Evolutionary conservation across 2,329 filamentous ascomycete species (phyloP).

Genomic region (Tolypocladium cylindrosporum): DNA sequence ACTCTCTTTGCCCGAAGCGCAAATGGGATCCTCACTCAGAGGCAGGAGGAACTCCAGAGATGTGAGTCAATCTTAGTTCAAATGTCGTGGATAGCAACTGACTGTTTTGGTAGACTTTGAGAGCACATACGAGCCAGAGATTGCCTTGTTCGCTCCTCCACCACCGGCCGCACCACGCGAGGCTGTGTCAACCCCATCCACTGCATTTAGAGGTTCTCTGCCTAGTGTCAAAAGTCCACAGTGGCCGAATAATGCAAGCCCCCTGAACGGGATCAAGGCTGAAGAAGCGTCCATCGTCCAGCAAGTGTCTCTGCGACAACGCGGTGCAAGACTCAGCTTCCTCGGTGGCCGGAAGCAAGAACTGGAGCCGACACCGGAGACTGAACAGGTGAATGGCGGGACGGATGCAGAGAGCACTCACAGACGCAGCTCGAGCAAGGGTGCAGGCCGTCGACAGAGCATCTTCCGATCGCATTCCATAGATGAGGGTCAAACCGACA

Average conservation of each 20-base stretch:
- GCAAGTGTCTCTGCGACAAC: constrained; percentile 40
- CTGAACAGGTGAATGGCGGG: constrained; percentile 16
- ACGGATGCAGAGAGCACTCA: constrained; percentile 22
- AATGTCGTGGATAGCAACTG: constrained; percentile 4
- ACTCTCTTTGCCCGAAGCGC: constrained; percentile 55
- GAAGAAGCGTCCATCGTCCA: constrained; percentile 42
- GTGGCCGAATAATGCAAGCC: constrained; percentile 20
- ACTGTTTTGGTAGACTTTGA: constrained; percentile 43
- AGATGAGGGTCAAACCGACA: constrained; percentile 14
- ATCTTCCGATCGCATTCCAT: constrained; percentile 33
- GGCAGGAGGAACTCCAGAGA: constrained; percentile 50
- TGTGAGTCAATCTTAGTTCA: constrained; percentile 38
- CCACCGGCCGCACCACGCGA: constrained; percentile 27
- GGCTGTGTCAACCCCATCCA: constrained; percentile 29
- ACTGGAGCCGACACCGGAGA: constrained; percentile 17
- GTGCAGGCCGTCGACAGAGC: constrained; percentile 22
- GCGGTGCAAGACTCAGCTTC: constrained; percentile 47
- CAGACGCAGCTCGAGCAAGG: constrained; percentile 20
- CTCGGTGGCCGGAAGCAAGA: constrained; percentile 42
- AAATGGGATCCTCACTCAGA: constrained; percentile 46
- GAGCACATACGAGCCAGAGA: constrained; percentile 53
- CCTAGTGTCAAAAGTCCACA: constrained; percentile 26
- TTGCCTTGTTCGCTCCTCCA: constrained; percentile 49
- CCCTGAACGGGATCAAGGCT: constrained; percentile 23
- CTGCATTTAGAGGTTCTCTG: constrained; percentile 39